Base-by-base conservation (phyloP, 148 eudicot genomes). In the Cornus kousa region DNA sequence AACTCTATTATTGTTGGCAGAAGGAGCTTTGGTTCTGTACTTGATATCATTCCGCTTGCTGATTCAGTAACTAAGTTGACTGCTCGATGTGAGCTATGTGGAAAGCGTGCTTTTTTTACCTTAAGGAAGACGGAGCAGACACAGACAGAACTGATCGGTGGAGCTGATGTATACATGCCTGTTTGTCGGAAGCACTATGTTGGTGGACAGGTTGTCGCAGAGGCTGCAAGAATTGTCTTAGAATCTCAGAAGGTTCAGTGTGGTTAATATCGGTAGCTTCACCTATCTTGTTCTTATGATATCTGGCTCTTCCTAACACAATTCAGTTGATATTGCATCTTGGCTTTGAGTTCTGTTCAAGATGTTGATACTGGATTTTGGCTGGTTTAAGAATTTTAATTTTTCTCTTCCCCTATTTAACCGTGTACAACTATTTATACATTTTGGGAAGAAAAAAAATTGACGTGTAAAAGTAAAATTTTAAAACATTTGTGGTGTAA, bases 121-220 rank as follows among this genome's bases (percentile, higher is more conserved):
- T 85, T 96, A 87, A 90, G 99, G 84, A 96, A 90, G 87, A 92
- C 91, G 16, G 90, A 89, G 69, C 98, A 93, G 76, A 93, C 78
- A 16, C 82, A 91, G 79, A 96, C 95, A 40, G 97, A 96, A 76
- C 83, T 96, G 75, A 90, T 96, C 67, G 99, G 92, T 67, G 99
- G 99, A 79, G 98, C 95, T 76, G 94, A 96, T 65, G 92, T 86
- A 9, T 96, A 96, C 83, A 93, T 96, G 99, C 98, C 99, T 23
- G 98, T 96, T 74, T 96, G 99, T 78, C 86, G 99, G 70, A 89
- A 88, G 80, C 99, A 96, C 81, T 94, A 93, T 74, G 88, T 89
- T 12, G 86, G 97, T 60, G 99, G 98, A 57, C 99, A 96, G 81
- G 94, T 83, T 20, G 90, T 87, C 75, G 92, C 87, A 80, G 95